Base-by-base conservation (phyloP, 768 basidiomycete species). In the Suillus variegatus region DNA sequence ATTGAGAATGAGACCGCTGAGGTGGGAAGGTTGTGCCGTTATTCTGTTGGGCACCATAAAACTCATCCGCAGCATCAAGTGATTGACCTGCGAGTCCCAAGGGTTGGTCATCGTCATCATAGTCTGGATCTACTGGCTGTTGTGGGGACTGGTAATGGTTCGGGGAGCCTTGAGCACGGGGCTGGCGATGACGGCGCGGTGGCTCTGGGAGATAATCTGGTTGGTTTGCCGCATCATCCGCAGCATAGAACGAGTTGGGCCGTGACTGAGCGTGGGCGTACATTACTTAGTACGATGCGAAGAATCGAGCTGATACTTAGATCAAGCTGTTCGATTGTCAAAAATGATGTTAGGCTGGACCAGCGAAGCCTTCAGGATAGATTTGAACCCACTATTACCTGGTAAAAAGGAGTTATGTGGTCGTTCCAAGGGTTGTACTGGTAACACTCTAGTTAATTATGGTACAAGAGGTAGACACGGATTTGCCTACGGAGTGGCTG, bases 1-100 rank as follows among this genome's bases (percentile, higher is more conserved):
- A 83, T 0, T 90, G 89, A 0, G 91, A 91, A 14, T 89, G 86
- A 22, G 89, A 89, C 66, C 86, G 85, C 32, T 64, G 78, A 74
- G 65, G 80, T 74, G 75, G 69, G 73, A 77, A 71, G 63, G 74
- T 63, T 61, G 68, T 62, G 47, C 49, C 60, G 60, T 32, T 6
- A 16, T 43, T 65, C 25, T 73, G 71, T 6, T 70, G 62, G 1
- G 67, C 66, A 12, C 63, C 66, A 55, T 77, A 79, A 62, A 80
- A 79, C 65, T 85, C 85, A 68, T 85, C 84, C 51, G 62, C 71
- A 57, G 82, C 82, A 35, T 80, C 70, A 35, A 65, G 80, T 38
- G 75, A 71, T 41, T 69, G 72, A 65, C 67, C 65, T 57, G 76
- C 70, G 0, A 58, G 36, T 47, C 74, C 74, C 65, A 77, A 69